Evolutionary conservation across 73 alveolate species (phyloP).

Genomic region (Diophrys sp.): DNA sequence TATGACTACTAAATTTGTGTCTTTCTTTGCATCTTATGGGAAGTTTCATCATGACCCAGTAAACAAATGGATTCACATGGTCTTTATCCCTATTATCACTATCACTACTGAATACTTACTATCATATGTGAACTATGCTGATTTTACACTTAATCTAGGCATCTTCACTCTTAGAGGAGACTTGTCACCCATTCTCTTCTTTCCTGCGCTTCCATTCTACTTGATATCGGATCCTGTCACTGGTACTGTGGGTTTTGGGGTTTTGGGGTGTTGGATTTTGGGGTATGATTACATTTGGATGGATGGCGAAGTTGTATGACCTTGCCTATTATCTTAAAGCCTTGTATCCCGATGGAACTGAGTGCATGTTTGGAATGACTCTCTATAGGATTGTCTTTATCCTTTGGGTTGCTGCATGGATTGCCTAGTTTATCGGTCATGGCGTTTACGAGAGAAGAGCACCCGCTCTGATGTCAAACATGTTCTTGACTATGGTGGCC

Average conservation of each 20-base stretch:
- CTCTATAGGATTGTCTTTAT: neutral
- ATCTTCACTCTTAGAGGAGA: neutral
- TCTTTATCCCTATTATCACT: neutral
- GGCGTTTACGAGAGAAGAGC: constrained; percentile 43
- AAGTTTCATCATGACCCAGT: neutral
- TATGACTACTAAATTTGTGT: no score
- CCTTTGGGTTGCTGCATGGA: constrained; percentile 7
- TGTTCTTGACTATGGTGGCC: constrained; percentile 26
- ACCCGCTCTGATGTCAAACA: constrained; percentile 28
- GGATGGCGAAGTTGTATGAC: neutral
- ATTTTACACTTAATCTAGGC: neutral
- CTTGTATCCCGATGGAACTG: neutral
- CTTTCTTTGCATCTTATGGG: neutral
- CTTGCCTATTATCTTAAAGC: neutral
- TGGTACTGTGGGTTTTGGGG: no score
- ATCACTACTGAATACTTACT: neutral
- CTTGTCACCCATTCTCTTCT: no score
- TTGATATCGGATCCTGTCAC: neutral
- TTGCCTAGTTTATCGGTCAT: constrained; percentile 39
- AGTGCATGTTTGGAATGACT: neutral
- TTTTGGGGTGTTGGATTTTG: no score
- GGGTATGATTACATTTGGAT: neutral
- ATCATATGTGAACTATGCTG: neutral
- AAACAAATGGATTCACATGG: neutral
- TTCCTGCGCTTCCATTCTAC: neutral